Percentiles rank a stretch among this genome's conserved stretches.
phyloP scores from a whole-genome alignment of 257 asterid species.

The Penstemon barbatus region DNA sequence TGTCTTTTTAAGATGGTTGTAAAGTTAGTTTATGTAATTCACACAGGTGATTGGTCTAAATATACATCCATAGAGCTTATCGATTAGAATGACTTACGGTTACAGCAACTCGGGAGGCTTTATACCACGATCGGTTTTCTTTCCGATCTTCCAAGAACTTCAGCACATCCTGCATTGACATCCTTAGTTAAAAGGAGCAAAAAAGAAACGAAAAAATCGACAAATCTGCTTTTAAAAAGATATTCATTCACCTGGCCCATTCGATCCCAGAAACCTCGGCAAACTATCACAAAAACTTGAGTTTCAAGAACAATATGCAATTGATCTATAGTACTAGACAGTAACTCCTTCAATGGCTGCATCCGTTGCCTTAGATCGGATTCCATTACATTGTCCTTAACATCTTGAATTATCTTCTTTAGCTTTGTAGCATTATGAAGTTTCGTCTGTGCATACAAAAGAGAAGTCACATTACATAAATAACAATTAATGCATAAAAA shows the following conservation, averaged over 20 bases:
- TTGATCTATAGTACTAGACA: slow-evolving; percentile 55
- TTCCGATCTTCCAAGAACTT: slow-evolving; percentile 71
- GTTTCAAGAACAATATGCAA: slow-evolving; percentile 63
- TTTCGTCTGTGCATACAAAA: slow-evolving; percentile 51
- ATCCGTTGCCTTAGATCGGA: slow-evolving; percentile 64
- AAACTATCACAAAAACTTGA: slow-evolving; percentile 68
- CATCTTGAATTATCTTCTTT: slow-evolving; percentile 77
- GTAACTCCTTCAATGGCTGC: slow-evolving; percentile 82
- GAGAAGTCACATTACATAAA: background rate
- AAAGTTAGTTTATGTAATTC: too few species aligned
- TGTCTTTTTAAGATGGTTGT: too few species aligned
- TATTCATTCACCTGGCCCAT: slow-evolving; percentile 74
- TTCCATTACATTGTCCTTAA: slow-evolving; percentile 67
- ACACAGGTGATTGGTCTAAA: too few species aligned
- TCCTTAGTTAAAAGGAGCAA: slow-evolving; percentile 4
- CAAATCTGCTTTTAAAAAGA: background rate
- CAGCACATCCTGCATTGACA: slow-evolving; percentile 62
- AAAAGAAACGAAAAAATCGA: background rate
- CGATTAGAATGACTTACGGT: slow-evolving; percentile 52
- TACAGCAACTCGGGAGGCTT: slow-evolving; percentile 77
- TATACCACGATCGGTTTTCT: slow-evolving; percentile 78
- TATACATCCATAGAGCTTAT: background rate
- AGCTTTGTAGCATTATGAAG: slow-evolving; percentile 76
- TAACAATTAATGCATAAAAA: background rate
- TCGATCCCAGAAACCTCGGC: slow-evolving; percentile 92